Conservation (phyloP, 331 rosid genomes). For the Rosa hybrid region DNA sequence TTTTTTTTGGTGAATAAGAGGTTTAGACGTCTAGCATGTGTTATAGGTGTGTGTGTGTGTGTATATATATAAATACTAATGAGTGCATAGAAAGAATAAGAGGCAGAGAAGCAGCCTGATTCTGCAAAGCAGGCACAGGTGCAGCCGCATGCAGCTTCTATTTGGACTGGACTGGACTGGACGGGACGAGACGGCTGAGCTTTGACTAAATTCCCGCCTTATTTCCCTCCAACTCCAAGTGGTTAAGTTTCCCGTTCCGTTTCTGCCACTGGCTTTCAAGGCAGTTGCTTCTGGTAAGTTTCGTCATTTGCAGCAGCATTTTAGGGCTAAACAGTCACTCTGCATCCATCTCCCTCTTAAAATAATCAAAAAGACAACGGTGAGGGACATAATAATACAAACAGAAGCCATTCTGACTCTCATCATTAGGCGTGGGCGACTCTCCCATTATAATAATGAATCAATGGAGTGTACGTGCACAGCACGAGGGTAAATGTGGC, state of each 20-base stretch:
- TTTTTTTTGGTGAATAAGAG: too few relatives aligned
- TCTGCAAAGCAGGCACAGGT: not conserved
- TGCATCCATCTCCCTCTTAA: slow-evolving; percentile 21
- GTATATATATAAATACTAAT: too few relatives aligned
- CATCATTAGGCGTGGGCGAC: slow-evolving; percentile 50
- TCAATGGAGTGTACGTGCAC: not conserved
- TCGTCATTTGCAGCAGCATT: slow-evolving; percentile 9
- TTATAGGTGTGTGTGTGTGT: too few relatives aligned
- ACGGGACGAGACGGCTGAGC: slow-evolving; percentile 22
- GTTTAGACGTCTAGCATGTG: too few relatives aligned
- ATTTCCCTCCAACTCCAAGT: slow-evolving; percentile 16
- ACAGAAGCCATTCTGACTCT: slow-evolving; percentile 41
- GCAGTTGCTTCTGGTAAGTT: too few relatives aligned
- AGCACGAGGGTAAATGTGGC: slow-evolving; percentile 12
- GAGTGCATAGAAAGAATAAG: not conserved
- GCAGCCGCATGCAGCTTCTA: slow-evolving; percentile 4
- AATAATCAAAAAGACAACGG: slow-evolving; percentile 44
- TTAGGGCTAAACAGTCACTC: slow-evolving; percentile 29
- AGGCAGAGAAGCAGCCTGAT: not conserved
- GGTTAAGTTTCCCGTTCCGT: slow-evolving; percentile 34
- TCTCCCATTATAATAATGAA: slow-evolving; percentile 4
- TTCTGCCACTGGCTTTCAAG: slow-evolving; percentile 24
- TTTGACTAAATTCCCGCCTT: slow-evolving; percentile 40
- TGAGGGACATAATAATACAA: slow-evolving; percentile 45
- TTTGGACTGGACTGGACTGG: not conserved